These are phyloP conservation scores for Cinnamomum chago DNA, from an alignment of 164 flowering plant genomes.

Conservation along the genomic window DNA sequence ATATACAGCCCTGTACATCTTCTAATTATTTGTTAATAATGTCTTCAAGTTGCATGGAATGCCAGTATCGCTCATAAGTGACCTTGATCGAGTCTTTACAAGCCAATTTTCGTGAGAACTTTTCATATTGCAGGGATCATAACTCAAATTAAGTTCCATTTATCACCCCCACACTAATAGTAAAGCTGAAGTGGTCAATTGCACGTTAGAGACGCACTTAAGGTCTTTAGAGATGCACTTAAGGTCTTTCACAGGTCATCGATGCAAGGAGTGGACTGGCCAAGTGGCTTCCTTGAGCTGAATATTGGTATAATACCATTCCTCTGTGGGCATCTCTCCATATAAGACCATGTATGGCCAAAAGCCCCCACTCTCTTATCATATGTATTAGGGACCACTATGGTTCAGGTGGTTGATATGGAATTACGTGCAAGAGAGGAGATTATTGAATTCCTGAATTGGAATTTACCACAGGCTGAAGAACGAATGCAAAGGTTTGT, in stretches of 20 bases:
- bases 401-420: neutral
- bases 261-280: neutral
- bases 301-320: slow-evolving; percentile 1
- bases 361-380: neutral
- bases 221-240: neutral
- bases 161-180: neutral
- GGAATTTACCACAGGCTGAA: neutral
- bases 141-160: too few species aligned
- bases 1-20: neutral
- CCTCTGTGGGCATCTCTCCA: too few species aligned
- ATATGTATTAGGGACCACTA: neutral
- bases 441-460: neutral
- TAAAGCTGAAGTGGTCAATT: neutral
- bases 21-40: neutral
- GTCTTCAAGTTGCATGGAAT: too few species aligned
- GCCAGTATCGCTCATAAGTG: neutral
- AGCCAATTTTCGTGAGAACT: neutral
- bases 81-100: neutral
- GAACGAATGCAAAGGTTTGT: too few species aligned
- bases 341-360: neutral
- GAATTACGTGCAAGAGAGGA: neutral
- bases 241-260: neutral
- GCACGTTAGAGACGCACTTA: neutral
- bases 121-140: neutral
- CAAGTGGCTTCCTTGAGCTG: slow-evolving; percentile 1